Base-by-base conservation (phyloP, 1,284 basidiomycete species). In the Malassezia psittaci region DNA sequence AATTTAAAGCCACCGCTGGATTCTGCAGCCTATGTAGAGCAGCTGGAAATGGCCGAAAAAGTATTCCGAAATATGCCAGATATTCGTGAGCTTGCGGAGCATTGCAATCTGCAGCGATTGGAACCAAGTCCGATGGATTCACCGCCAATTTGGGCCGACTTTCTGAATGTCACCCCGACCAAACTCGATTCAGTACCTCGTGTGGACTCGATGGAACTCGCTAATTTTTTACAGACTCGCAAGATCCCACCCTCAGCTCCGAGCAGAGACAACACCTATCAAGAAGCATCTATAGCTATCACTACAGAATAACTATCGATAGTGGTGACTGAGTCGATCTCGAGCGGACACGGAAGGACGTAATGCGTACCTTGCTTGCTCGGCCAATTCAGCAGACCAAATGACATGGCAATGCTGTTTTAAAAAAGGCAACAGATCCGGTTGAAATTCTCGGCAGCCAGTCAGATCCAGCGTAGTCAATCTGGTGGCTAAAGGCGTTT, bases 61-160 rank as follows among this genome's bases (percentile, higher is more conserved):
- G 64, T 74, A 12, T 74, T 72, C 50, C 19, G 53, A 29, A 49
- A 63, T 9, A 65, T 63, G 24, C 71, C 71, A 2, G 62, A 52
- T 6, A 62, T 72, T n/a, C 18, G 29, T 8, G 24, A n/a, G 1
- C 10, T 37, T n/a, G 54, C 41, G 13, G 29, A n/a, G 4, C 37
- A 36, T n/a, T 42, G 37, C 3, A 37, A 38, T 18, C 32, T 50
- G 6, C 13, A 15, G 33, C 45, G 9, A 11, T 11, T 13, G 5
- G 19, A 33, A 19, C 11, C 11, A 8, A 21, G 15, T 13, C 34
- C 45, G 2, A n/a, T 4, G 11, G 41, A 24, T 15, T 19, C 5
- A 11, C 11, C 2, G 21, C 44, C 44, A 35, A 15, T 11, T 6
- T 46, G 44, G 44, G 21, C 44, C 24, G 21, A n/a, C 1, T 46